phyloP scores from a whole-genome alignment of 2,329 filamentous ascomycete species.

The Aspergillus pseudoterreus region DNA sequence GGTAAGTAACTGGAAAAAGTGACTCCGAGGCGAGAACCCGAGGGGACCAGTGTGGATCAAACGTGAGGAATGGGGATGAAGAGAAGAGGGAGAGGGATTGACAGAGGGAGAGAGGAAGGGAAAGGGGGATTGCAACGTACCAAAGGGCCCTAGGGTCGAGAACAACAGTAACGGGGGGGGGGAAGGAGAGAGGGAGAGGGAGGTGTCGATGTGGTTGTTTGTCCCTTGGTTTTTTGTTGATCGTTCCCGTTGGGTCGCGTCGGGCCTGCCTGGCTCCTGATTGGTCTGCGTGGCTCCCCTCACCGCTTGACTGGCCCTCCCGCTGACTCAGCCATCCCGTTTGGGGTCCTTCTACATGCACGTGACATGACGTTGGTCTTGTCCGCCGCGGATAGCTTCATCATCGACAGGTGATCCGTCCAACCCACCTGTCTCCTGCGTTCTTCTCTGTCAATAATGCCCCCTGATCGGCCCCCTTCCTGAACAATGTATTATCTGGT shows the following conservation, averaged over 20 bases:
- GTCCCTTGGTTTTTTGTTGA: background rate
- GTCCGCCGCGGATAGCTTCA: background rate
- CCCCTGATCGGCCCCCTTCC: background rate
- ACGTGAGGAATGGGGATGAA: constrained; percentile 9
- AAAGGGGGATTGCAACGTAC: constrained; percentile 7
- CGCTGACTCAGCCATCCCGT: constrained; percentile 16
- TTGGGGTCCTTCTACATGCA: constrained; percentile 8
- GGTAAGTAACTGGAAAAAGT: constrained; percentile 22
- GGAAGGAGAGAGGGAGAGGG: background rate
- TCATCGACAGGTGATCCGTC: too few relatives aligned
- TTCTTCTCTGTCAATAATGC: background rate
- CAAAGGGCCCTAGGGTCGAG: constrained; percentile 9
- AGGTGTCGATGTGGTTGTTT: background rate
- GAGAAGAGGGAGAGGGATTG: constrained; percentile 11
- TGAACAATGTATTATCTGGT: constrained; percentile 5
- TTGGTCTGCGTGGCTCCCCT: constrained; percentile 20
- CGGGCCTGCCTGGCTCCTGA: constrained; percentile 14
- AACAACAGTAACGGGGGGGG: constrained; percentile 11
- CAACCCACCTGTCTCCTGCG: background rate
- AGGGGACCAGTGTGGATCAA: constrained; percentile 4
- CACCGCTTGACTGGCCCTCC: constrained; percentile 18
- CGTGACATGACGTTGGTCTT: constrained; percentile 7
- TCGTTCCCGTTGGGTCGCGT: constrained; percentile 34
- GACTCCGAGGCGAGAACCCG: constrained; percentile 24
- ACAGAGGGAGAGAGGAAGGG: constrained; percentile 9